Conservation (phyloP, 805 yeast species). For the Vanderwaltozyma polyspora region DNA sequence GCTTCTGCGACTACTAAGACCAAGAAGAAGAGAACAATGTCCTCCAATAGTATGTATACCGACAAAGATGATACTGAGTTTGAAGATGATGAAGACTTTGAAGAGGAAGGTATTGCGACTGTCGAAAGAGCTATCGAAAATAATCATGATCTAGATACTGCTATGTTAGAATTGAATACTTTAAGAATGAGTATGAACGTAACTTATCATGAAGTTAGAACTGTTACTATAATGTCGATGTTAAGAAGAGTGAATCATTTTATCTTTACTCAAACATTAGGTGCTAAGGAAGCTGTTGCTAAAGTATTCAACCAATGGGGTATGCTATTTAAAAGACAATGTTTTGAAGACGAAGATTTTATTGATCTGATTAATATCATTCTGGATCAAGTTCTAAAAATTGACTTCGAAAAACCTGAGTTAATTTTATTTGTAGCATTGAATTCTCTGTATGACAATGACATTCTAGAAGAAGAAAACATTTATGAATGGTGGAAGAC, state of each 20-base stretch:
- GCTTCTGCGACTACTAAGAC: constrained; percentile 36
- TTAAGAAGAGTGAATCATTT: constrained; percentile 59
- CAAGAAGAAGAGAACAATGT: constrained; percentile 36
- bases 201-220: constrained; percentile 82
- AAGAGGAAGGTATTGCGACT: constrained; percentile 85
- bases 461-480: constrained; percentile 70
- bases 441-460: constrained; percentile 64
- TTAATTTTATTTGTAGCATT: constrained; percentile 31
- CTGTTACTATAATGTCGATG: constrained; percentile 67
- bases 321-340: constrained; percentile 69
- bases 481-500: constrained; percentile 74
- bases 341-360: constrained; percentile 70
- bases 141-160: constrained; percentile 88
- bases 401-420: constrained; percentile 27
- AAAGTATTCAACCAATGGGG: constrained; percentile 79
- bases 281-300: constrained; percentile 61
- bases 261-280: constrained; percentile 64
- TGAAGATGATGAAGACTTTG: constrained; percentile 61
- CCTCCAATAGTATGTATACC: constrained; percentile 33
- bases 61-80: constrained; percentile 36
- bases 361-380: constrained; percentile 50
- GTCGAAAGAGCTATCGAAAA: constrained; percentile 85
- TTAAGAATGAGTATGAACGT: constrained; percentile 97
- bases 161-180: constrained; percentile 83
- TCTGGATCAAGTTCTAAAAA: constrained; percentile 25